Evolutionary conservation across 2,329 filamentous ascomycete genomes (phyloP), one percentile per base, ranked within the genome.

Genomic region (Arthrobotrys sinensis): DNA sequence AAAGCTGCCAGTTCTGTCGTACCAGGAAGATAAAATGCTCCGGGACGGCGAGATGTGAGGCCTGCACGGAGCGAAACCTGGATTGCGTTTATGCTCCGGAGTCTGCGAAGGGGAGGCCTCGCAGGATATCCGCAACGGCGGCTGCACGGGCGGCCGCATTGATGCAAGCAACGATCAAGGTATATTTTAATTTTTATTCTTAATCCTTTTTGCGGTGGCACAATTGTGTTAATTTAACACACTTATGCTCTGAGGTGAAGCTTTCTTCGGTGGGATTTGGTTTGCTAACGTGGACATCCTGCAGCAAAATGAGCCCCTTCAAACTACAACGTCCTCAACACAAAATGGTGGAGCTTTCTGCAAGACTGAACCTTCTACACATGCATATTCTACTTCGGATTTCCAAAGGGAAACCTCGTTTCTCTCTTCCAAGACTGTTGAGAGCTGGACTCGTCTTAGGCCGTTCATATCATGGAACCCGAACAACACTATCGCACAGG

Each of bases 1-100:
- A 77, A 38, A 77, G 73, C 48, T 77, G 73, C 60, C 73, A 77
- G 52, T 77, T 77, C 60, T 77, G 73, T 64, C 73, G 73, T 14
- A 10, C 73, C 11, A 65, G 73, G 50, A 77, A 77, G 52, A 77
- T 77, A 28, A 77, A 67, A 71, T 77, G 73, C 73, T 77, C 73
- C 73, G 73, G 73, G 28, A 64, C 60, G 57, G 57, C 48, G 62
- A 77, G 73, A 66, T 77, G 73, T 62, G 73, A 77, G 52, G 73
- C 73, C 16, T 77, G 73, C 73, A 53, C 55, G 66, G 73, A 77
- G 66, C 63, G 73, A 63, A 77, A 77, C 73, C 52, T 77, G 12
- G 73, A 77, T 45, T 77, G 73, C 21, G 73, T 77, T 16, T 77
- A 77, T 63, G 73, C 73, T 50, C 73, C 73, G 40, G 73, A 77